Percentiles rank a stretch among this genome's conserved stretches.
Conservation (phyloP, 2,329 filamentous ascomycete genomes). For the Monilinia polystroma region DNA sequence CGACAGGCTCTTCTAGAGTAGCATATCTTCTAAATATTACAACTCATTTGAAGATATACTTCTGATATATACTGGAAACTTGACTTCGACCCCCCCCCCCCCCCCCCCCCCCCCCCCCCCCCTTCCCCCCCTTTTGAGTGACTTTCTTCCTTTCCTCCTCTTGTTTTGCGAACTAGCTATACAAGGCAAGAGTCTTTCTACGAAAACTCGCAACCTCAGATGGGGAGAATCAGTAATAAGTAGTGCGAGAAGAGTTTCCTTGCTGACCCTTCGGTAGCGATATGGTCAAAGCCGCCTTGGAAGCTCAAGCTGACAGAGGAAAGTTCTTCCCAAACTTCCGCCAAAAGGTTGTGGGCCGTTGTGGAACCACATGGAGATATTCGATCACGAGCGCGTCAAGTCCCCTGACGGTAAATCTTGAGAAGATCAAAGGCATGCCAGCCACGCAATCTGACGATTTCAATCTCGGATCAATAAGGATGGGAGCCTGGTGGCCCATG, state of each 20-base stretch:
- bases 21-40: not conserved
- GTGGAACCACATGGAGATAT: not conserved
- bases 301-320: not conserved
- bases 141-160: not conserved
- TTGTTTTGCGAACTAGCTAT: not conserved
- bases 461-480: slow-evolving; percentile 27
- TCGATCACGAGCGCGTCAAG: not conserved
- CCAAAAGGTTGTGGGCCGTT: not conserved
- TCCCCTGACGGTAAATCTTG: slow-evolving; percentile 42
- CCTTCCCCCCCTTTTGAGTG: not conserved
- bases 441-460: slow-evolving; percentile 54
- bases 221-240: slow-evolving; percentile 5
- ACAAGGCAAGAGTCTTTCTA: not conserved
- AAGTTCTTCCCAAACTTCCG: not conserved
- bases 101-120: too few relatives aligned
- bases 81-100: not conserved
- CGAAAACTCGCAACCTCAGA: not conserved
- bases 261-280: slow-evolving; percentile 11
- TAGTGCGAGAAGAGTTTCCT: not conserved
- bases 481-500: slow-evolving; percentile 17
- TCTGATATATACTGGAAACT: not conserved
- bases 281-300: not conserved
- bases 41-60: not conserved
- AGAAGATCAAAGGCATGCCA: slow-evolving; percentile 56
- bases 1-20: not conserved